Evolutionary conservation across 768 basidiomycete species (phyloP), one percentile per base, ranked within the genome.

Genomic region (Amanita muscaria): DNA sequence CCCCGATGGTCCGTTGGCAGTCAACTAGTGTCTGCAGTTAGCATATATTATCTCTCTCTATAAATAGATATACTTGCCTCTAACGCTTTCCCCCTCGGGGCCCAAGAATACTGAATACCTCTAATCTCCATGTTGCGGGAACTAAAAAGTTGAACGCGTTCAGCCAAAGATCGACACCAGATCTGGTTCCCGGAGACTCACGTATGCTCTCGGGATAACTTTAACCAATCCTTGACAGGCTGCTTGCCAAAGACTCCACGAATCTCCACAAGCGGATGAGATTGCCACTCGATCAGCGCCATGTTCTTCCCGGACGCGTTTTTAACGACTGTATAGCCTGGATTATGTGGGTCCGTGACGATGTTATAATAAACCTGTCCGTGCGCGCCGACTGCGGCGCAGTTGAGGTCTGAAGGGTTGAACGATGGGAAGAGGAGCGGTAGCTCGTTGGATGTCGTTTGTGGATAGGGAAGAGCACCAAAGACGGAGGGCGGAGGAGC

Each of bases 381-480:
- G 41, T 70, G 68, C 0, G 77, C 67, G 2, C 73, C 77, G 40
- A 78, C 46, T 49, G 82, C 70, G 15, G 55, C 61, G 53, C 70
- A 79, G 54, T 82, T 76, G 42, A 80, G 63, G 6, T 82, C 61
- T 29, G 66, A 68, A 3, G 74, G 70, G 47, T 63, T 70, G 55
- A 76, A 67, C 10, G 66, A 60, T 9, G 70, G 69, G 64, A 83
- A 75, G 38, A 66, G 64, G 55, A 60, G 51, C 21, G 65, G 49
- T 23, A 63, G 59, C 12, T 67, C 51, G 18, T 62, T 27, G 5
- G 63, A 54, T 18, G 63, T 48, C 23, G 64, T 46, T 18, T 60
- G 42, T 0, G 75, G 69, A 52, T 76, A 79, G 22, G 80, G 80
- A 15, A 83, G 73, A 0, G 79, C 79, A 4, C 80, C 80, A 52